These are phyloP conservation scores for Acacia pycnantha DNA, from an alignment of 331 rosid species.

Conservation along the genomic window DNA sequence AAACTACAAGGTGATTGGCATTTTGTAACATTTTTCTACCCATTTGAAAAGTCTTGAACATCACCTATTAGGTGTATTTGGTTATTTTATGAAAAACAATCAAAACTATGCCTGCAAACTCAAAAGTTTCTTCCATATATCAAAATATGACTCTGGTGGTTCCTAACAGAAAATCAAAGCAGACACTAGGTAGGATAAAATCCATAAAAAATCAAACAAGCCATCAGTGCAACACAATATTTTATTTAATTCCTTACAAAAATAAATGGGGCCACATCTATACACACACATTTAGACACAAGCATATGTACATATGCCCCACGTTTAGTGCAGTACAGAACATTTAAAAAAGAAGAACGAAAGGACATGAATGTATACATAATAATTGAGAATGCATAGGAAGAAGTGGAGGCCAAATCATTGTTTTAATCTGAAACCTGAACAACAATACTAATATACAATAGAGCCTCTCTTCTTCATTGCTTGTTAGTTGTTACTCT, in stretches of 20 bases:
- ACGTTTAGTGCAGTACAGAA: not conserved
- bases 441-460: not conserved
- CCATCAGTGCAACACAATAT: not conserved
- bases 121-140: not conserved
- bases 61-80: not conserved
- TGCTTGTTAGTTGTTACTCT: not conserved
- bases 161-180: not conserved
- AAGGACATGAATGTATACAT: not conserved
- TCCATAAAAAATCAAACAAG: not conserved
- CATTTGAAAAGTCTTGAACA: not conserved
- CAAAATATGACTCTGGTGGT: not conserved
- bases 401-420: not conserved
- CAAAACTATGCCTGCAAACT: not conserved
- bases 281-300: not conserved
- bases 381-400: not conserved
- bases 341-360: not conserved
- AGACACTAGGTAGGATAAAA: no score
- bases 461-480: not conserved
- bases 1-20: no score
- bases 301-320: not conserved
- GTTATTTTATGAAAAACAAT: not conserved
- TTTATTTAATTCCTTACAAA: not conserved
- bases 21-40: not conserved
- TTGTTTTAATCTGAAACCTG: not conserved
- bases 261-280: not conserved